Conservation (phyloP, 257 asterid species). For the Penstemon newberryi region DNA sequence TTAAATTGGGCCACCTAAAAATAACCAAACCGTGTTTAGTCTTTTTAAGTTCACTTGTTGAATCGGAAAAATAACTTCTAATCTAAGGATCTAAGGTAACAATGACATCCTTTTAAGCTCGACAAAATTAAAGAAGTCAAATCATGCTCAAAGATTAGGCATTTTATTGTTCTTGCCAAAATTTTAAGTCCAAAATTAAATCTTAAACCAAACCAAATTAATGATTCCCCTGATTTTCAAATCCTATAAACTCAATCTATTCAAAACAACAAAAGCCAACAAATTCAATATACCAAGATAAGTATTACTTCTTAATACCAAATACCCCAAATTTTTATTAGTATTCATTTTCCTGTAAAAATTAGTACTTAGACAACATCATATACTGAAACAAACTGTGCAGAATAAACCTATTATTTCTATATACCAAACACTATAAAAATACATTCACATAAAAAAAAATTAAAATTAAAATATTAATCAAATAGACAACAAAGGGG, state of each 20-base stretch:
- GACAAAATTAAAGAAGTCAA: not conserved
- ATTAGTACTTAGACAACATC: not conserved
- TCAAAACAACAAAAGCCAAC: not conserved
- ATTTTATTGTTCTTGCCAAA: not conserved
- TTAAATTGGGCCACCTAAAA: no score
- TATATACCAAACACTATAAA: not conserved
- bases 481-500: not conserved
- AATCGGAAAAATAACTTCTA: no score
- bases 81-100: no score
- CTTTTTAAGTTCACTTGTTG: no score
- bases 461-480: not conserved
- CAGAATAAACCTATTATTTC: conserved; percentile 6
- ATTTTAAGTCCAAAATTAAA: not conserved
- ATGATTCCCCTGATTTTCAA: not conserved
- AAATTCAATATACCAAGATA: not conserved
- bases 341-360: not conserved
- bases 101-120: no score
- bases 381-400: conserved; percentile 1
- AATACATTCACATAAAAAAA: not conserved
- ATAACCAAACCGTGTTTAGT: no score
- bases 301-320: not conserved
- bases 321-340: not conserved
- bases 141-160: not conserved
- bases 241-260: conserved; percentile 2
- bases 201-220: not conserved